phyloP scores from a whole-genome alignment of 1,139 yeast species.

The Casaregolazyma lundiana region DNA sequence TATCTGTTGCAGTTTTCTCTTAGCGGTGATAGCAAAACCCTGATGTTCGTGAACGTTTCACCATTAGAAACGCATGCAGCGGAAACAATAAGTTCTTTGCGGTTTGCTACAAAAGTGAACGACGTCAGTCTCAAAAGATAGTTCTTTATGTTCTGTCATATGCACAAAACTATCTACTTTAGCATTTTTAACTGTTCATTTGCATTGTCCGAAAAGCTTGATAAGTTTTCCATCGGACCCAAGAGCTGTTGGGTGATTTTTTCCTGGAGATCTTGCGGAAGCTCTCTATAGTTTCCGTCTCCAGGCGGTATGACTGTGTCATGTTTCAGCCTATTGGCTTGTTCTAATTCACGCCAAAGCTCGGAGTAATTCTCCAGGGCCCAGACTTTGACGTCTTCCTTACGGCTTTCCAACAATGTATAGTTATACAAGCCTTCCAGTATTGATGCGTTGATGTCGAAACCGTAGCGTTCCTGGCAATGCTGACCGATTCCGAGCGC shows the following conservation, averaged over 20 bases:
- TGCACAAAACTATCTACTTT: slow-evolving; percentile 2
- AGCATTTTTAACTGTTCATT: slow-evolving; percentile 6
- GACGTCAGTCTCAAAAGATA: slow-evolving; percentile 28
- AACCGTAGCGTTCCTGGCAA: slow-evolving; percentile 47
- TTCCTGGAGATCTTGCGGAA: slow-evolving; percentile 5
- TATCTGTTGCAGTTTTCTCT: slow-evolving; percentile 79
- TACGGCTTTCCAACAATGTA: slow-evolving; percentile 49
- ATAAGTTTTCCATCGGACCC: slow-evolving; percentile 4
- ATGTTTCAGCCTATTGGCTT: slow-evolving; percentile 39
- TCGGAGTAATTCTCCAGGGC: slow-evolving; percentile 43
- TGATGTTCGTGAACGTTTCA: slow-evolving; percentile 90
- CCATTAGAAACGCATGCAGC: slow-evolving; percentile 58
- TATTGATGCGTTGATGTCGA: slow-evolving; percentile 47
- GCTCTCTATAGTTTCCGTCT: slow-evolving; percentile 11
- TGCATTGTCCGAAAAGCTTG: neutral
- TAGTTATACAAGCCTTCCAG: slow-evolving; percentile 57
- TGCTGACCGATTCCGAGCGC: slow-evolving; percentile 52
- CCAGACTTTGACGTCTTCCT: slow-evolving; percentile 49
- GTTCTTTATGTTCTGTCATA: neutral
- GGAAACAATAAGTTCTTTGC: slow-evolving; percentile 77
- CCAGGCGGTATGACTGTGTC: slow-evolving; percentile 11
- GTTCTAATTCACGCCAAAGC: slow-evolving; percentile 45
- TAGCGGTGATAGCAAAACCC: slow-evolving; percentile 80
- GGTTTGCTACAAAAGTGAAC: slow-evolving; percentile 75
- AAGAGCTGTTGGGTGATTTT: slow-evolving; percentile 4